Base-by-base conservation (phyloP, 2,329 filamentous ascomycete genomes). In the Paecilomyces variotii region DNA sequence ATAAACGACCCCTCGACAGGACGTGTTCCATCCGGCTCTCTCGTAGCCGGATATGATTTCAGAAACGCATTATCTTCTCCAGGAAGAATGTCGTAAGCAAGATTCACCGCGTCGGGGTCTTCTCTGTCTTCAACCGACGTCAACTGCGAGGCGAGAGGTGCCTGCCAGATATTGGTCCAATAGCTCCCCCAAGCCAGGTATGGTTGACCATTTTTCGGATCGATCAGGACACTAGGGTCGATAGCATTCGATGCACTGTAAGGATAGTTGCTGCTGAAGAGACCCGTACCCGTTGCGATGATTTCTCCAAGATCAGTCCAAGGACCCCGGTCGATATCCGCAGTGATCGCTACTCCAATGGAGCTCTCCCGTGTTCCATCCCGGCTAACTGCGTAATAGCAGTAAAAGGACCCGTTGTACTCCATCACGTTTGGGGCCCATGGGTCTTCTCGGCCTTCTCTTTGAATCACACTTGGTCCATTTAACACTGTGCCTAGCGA, bases 111-210 rank as follows among this genome's bases (percentile, higher is more conserved):
- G 53, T 70, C 63, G 3, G 67, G 64, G 4, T 62, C 19, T 2
- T 55, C 10, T 1, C 63, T 62, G 1, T 61, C 65, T 14, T 61
- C 64, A 10, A 56, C 58, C 1, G 67, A 67, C 9, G 71, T 49
- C 12, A 71, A 56, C 39, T 70, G 65, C 1, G 62, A 32, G 10
- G 59, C 60, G 59, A 88, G 78, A 32, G 76, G 71, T 1, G 85
- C 80, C 67, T 85, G 82, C 76, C 84, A 87, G 62, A 89, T 79
- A 63, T 85, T 82, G 4, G 75, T 73, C 86, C 86, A 90, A 77
- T 88, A 90, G 51, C 83, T 87, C 51, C 87, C 87, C 61, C 87
- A 90, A 56, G 78, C 83, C 65, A 86, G 70, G 59, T 79, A 79
- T 62, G 79, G 80, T 4, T 65, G 62, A 3, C 65, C 64, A 27